Evolutionary conservation across 2,329 filamentous ascomycete genomes (phyloP).

Genomic region (Phaeophleospora eucalypticola): DNA sequence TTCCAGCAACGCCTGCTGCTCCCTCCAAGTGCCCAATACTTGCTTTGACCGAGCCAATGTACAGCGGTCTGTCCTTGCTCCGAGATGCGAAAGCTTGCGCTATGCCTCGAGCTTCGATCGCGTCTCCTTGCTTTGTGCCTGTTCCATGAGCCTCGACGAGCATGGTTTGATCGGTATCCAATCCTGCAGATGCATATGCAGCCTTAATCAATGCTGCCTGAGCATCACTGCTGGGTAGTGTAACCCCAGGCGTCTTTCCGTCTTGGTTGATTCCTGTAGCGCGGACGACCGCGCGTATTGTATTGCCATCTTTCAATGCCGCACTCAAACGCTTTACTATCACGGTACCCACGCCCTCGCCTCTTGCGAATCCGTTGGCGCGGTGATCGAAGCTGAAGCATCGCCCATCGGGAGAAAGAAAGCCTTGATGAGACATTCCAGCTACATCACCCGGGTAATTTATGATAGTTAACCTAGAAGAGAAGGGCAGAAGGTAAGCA

Average conservation of each 20-base stretch:
- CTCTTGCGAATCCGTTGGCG: conserved; percentile 48
- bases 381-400: conserved; percentile 1
- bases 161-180: not conserved
- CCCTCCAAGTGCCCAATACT: conserved; percentile 29
- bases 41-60: conserved; percentile 30
- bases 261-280: conserved; percentile 36
- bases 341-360: conserved; percentile 48
- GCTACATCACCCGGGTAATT: not conserved
- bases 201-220: conserved; percentile 29
- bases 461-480: not conserved
- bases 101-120: conserved; percentile 1
- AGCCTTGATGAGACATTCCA: not conserved
- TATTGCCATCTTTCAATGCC: conserved; percentile 8
- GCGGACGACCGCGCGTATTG: conserved; percentile 33
- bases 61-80: not conserved
- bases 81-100: not conserved
- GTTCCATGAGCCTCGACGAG: conserved; percentile 11
- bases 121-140: conserved; percentile 6
- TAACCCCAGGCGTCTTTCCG: conserved; percentile 36
- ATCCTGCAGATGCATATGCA: conserved; percentile 11
- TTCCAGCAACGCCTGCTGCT: conserved; percentile 9
- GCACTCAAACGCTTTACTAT: conserved; percentile 6
- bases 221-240: conserved; percentile 33
- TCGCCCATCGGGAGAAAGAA: not conserved
- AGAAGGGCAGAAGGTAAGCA: no score